Base-by-base conservation (phyloP, 1,284 basidiomycete genomes). In the Sporisorium iseilematis-ciliati region DNA sequence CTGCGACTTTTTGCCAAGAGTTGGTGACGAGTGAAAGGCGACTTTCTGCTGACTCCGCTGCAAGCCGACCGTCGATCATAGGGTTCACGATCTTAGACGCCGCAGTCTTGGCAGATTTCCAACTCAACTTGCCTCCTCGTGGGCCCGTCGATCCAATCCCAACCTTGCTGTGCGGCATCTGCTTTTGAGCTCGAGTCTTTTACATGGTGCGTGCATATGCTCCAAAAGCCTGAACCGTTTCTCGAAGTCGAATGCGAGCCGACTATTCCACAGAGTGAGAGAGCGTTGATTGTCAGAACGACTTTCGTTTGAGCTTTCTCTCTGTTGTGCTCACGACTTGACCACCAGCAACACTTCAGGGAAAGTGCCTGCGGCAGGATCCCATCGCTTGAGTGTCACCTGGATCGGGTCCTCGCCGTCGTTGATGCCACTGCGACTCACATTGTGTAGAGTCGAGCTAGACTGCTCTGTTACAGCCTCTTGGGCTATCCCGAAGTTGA, bases 261-360 rank as follows among this genome's bases (percentile, higher is more conserved):
- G n/a, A 20, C 56, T 57, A 21, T 31, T 3, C 8, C 7, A 41
- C 4, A 35, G 8, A 31, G 12, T n/a, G 23, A 7, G 12, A 46
- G 31, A 21, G 38, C 31, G 38, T 25, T 35, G 35, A 33, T n/a
- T 56, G 64, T 68, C 65, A 69, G 59, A 54, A 33, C 33, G 26
- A 14, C 18, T 33, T 45, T 21, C 11, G 6, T 26, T 12, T 7
- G 12, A 20, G 16, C 33, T 25, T 14, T 18, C 2, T 51, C 7
- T 35, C 2, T 51, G 8, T 35, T 14, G 25, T 16, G n/a, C 26
- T 54, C 48, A 75, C 21, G 73, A 69, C 41, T 63, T 71, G 65
- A 83, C 79, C 21, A 81, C 80, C 4, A 83, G 66, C 60, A 83
- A 63, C 18, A 72, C 73, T 45, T 78, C 76, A 3, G 82, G 82